phyloP scores from a whole-genome alignment of 2,329 filamentous ascomycete genomes.

The Monilinia fructicola region DNA sequence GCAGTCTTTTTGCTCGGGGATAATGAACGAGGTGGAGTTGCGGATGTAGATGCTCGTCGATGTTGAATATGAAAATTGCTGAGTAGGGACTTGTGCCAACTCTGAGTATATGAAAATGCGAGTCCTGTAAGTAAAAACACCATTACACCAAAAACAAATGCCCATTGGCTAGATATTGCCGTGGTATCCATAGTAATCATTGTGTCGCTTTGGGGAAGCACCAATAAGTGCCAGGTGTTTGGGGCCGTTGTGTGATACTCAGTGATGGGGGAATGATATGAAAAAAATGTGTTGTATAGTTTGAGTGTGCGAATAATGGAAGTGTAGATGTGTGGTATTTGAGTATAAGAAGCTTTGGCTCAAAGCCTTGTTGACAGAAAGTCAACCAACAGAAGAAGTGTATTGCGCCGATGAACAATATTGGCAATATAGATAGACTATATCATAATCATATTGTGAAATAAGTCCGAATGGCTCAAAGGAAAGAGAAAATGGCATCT shows the following conservation, averaged over 20 bases:
- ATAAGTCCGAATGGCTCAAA: not conserved
- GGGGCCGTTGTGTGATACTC: not conserved
- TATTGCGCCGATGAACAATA: not conserved
- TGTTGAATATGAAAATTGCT: constrained; percentile 33
- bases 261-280: not conserved
- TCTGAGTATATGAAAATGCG: constrained; percentile 32
- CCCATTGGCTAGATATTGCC: constrained; percentile 31
- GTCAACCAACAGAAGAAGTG: not conserved
- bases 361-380: not conserved
- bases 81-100: constrained; percentile 33
- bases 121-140: constrained; percentile 31
- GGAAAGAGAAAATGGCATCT: not conserved
- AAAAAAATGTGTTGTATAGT: not conserved
- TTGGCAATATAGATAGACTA: not conserved
- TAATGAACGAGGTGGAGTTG: constrained; percentile 39
- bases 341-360: not conserved
- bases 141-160: constrained; percentile 33
- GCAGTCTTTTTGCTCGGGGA: constrained; percentile 32
- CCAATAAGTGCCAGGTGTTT: not conserved
- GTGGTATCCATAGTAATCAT: constrained; percentile 20
- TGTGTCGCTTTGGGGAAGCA: not conserved
- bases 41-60: constrained; percentile 38
- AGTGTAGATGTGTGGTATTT: not conserved
- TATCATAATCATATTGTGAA: constrained; percentile 9
- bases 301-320: not conserved